These are phyloP conservation scores for Paecilomyces niveus DNA, from an alignment of 2,329 filamentous ascomycete species.

Conservation along the genomic window DNA sequence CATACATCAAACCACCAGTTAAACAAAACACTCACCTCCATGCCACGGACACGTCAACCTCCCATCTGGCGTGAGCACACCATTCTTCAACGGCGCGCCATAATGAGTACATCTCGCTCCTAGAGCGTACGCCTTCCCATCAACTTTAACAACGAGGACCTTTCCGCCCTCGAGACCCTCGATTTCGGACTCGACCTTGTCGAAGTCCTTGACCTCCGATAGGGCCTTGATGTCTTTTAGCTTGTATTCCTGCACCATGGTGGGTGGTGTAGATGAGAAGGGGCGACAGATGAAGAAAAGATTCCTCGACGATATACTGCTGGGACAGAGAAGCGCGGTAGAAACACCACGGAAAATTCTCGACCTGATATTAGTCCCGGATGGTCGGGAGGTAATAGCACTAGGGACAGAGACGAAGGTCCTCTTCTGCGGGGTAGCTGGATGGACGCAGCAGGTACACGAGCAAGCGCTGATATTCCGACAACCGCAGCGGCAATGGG, in stretches of 20 bases:
- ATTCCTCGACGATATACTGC: not conserved
- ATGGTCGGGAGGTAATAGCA: not conserved
- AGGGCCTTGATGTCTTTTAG: conserved; percentile 72
- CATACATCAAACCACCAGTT: not conserved
- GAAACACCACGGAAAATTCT: not conserved
- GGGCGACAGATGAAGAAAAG: not conserved
- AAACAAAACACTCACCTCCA: conserved; percentile 57
- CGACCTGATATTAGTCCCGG: not conserved
- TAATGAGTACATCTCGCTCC: conserved; percentile 85
- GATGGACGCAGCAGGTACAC: conserved; percentile 18
- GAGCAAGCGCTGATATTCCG: conserved; percentile 12
- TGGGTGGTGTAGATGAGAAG: conserved; percentile 5
- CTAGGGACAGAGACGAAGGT: conserved; percentile 3
- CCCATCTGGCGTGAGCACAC: conserved; percentile 74
- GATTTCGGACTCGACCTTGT: conserved; percentile 84
- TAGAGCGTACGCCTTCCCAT: conserved; percentile 68
- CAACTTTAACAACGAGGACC: conserved; percentile 74
- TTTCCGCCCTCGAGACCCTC: conserved; percentile 83
- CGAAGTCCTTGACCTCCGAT: conserved; percentile 61
- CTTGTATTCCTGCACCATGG: conserved; percentile 35
- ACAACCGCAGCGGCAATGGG: conserved; percentile 16
- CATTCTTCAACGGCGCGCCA: conserved; percentile 80
- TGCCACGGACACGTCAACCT: conserved; percentile 94
- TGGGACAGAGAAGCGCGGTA: not conserved
- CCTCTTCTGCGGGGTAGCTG: not conserved